A percentile compares a stretch with the other conserved stretches of the same genome.
Evolutionary conservation across 202 grass and related monocot species (phyloP).

Genomic region (Musa balbisiana): DNA sequence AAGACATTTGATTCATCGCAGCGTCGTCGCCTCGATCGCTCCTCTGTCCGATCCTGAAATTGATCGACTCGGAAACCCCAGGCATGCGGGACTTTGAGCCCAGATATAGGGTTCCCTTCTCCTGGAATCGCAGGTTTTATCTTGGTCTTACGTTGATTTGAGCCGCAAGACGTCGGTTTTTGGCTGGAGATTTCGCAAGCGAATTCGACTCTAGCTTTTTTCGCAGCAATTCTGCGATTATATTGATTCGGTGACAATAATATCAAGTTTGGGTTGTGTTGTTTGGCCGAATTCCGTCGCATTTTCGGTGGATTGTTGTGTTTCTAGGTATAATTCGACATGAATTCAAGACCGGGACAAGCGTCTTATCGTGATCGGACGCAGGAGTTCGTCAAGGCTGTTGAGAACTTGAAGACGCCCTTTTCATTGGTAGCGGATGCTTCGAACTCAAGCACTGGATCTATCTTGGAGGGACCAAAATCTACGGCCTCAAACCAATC

Average conservation of each 20-base stretch:
- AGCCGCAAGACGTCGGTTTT: background rate
- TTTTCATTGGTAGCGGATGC: conserved; percentile 11
- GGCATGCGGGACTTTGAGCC: background rate
- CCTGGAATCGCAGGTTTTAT: background rate
- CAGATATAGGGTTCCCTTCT: background rate
- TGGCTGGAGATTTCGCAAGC: background rate
- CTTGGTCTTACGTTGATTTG: background rate
- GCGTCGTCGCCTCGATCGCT: background rate
- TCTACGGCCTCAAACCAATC: conserved; percentile 44
- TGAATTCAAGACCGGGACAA: conserved; percentile 42
- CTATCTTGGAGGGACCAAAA: conserved; percentile 33
- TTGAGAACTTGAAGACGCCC: conserved; percentile 59
- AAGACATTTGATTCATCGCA: background rate
- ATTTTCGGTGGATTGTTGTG: too few species aligned
- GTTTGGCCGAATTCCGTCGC: background rate
- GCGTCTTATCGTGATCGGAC: conserved; percentile 76
- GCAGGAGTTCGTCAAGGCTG: conserved; percentile 60
- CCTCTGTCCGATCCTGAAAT: too few species aligned
- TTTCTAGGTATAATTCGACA: background rate
- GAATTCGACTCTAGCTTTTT: background rate
- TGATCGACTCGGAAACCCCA: background rate
- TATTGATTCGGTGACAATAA: background rate
- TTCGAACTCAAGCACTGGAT: conserved; percentile 24
- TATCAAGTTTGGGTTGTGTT: background rate
- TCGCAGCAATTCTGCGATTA: background rate